Conservation (phyloP, 2,329 filamentous ascomycete genomes). For the Phyllosticta citribraziliensis region DNA sequence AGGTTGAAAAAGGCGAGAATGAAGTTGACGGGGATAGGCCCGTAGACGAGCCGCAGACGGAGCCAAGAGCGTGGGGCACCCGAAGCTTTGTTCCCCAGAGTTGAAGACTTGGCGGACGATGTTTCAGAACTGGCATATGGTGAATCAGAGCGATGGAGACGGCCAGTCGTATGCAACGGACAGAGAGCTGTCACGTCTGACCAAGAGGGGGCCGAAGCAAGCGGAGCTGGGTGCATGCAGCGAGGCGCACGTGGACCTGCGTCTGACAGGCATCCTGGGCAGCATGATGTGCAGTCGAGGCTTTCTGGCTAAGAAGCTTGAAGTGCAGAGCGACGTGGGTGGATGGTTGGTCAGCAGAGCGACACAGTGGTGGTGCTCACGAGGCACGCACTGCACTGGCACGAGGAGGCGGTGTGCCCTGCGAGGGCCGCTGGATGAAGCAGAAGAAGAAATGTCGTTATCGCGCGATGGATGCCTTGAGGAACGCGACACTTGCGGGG, state of each 20-base stretch:
- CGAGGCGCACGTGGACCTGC: background rate
- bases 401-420: background rate
- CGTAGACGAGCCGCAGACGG: background rate
- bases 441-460: no score
- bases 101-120: background rate
- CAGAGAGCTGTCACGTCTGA: background rate
- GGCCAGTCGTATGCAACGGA: background rate
- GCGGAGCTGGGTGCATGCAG: background rate
- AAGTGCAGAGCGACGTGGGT: background rate
- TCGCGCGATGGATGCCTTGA: no score
- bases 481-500: no score
- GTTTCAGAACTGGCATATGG: background rate
- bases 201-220: background rate
- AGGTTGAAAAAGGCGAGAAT: background rate
- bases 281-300: background rate
- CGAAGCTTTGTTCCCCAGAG: background rate
- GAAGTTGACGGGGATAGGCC: background rate
- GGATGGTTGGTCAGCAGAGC: background rate
- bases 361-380: background rate
- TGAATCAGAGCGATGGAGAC: background rate
- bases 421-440: no score
- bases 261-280: background rate
- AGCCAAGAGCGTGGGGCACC: background rate
- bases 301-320: background rate
- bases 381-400: background rate